Conservation (phyloP, 768 basidiomycete genomes). For the Termitomyces sp. region DNA sequence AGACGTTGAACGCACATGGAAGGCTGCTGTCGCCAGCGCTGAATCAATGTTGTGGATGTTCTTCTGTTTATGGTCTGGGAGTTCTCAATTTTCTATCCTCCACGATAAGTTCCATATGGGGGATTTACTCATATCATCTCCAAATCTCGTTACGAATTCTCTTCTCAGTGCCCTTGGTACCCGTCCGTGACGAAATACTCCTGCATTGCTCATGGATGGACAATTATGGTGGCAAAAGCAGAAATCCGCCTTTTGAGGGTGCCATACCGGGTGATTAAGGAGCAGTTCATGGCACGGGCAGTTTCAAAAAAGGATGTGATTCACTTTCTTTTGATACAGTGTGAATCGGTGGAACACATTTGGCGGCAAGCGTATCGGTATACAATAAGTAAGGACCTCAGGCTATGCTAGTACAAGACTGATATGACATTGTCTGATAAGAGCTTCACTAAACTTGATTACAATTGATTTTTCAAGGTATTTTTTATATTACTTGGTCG, state of each 20-base stretch:
- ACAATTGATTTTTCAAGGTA: background rate
- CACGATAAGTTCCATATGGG: conserved; percentile 33
- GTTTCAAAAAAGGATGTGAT: conserved; percentile 60
- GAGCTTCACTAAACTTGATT: background rate
- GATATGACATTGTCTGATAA: too few species aligned
- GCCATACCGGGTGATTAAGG: conserved; percentile 39
- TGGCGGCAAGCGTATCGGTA: conserved; percentile 41
- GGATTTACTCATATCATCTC: conserved; percentile 44
- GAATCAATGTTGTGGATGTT: conserved; percentile 36
- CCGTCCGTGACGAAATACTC: conserved; percentile 35
- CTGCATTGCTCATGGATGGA: too few species aligned
- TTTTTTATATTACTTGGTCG: background rate
- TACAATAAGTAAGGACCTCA: conserved; percentile 15
- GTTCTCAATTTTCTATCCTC: background rate
- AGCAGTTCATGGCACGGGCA: conserved; percentile 41
- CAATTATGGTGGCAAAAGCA: too few species aligned
- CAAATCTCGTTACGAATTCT: conserved; percentile 53
- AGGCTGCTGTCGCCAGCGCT: conserved; percentile 28
- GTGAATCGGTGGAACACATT: conserved; percentile 46
- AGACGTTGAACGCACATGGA: conserved; percentile 53
- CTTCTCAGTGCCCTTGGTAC: conserved; percentile 53
- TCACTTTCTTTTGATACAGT: conserved; percentile 55
- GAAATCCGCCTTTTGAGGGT: background rate
- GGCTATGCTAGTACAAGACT: background rate
- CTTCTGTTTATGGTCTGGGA: conserved; percentile 53